Evolutionary conservation across 129 eudicot species (phyloP), one percentile per base, ranked within the genome.

Genomic region (Erigeron canadensis): DNA sequence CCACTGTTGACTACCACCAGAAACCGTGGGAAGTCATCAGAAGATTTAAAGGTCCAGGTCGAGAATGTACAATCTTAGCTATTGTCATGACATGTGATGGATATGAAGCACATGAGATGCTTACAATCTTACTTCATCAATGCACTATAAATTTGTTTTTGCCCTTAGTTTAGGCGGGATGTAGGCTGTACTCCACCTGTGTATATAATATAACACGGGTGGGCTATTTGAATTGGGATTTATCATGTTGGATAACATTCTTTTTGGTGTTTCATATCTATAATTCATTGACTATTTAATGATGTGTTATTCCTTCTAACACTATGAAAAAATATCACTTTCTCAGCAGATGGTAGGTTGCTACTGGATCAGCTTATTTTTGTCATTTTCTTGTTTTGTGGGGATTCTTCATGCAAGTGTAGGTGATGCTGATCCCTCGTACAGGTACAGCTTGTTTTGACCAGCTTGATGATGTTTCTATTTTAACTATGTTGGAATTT

Each of bases 341-440:
- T 77, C 56, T 79, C 15, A 68, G 21, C 87, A 87, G 95, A 87
- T 91, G 97, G 71, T 57, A 65, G 71, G 43, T 63, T 76, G 60
- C 77, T 67, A 75, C 65, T 80, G 81, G 87, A 48, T 84, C 58
- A 43, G 72, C 63, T 82, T 86, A 70, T 70, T 82, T 75, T 23
- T 83, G 60, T 80, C 69, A 65, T 58, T 87, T 59, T 80, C 81
- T 12, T 87, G 77, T 78, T 73, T 42, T 57, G 47, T 81, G 46
- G 81, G 74, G 75, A 80, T 74, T 71, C 77, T 82, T 70, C 80
- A 83, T 73, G 95, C 95, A 59, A 90, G 96, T 82, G 65, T 83
- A 69, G 97, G 97, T 65, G 97, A 91, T 87, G 83, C 84, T 67
- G 95, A 91, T 63, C 89, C 86, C 12, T 39, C 81, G 28, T 91